A percentile compares a stretch with the other conserved stretches of the same genome.
Conservation (phyloP, 768 basidiomycete species). For the Suillus lakei region DNA sequence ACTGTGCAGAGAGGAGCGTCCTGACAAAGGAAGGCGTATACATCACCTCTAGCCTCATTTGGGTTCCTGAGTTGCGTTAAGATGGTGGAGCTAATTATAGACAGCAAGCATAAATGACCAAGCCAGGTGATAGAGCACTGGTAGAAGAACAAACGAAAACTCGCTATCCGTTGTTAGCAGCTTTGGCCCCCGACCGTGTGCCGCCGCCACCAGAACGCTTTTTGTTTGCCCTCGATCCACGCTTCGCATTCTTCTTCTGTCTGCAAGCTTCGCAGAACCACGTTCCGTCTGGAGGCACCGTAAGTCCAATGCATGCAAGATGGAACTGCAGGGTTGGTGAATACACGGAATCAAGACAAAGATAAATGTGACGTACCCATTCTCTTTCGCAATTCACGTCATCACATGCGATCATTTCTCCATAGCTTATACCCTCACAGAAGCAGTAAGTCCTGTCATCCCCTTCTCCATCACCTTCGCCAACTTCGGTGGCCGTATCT, state of each 20-base stretch:
- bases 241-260: slow-evolving; percentile 53
- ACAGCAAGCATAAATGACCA: background rate
- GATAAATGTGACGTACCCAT: slow-evolving; percentile 69
- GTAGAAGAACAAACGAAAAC: slow-evolving; percentile 1
- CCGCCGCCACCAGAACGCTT: slow-evolving; percentile 46
- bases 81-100: slow-evolving; percentile 1
- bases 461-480: slow-evolving; percentile 55
- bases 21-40: background rate
- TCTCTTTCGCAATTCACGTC: slow-evolving; percentile 78
- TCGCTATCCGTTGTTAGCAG: slow-evolving; percentile 34
- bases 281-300: slow-evolving; percentile 64
- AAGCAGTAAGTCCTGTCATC: slow-evolving; percentile 79
- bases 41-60: background rate
- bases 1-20: background rate
- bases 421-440: slow-evolving; percentile 84
- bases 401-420: slow-evolving; percentile 96
- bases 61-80: background rate
- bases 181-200: slow-evolving; percentile 34
- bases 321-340: slow-evolving; percentile 64
- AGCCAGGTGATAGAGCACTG: background rate
- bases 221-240: slow-evolving; percentile 56
- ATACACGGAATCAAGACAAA: slow-evolving; percentile 13
- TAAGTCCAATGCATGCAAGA: slow-evolving; percentile 72
- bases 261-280: slow-evolving; percentile 81
- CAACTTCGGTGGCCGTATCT: slow-evolving; percentile 50